phyloP scores from a whole-genome alignment of 768 basidiomycete species.

The Boletus tylopilopsis region DNA sequence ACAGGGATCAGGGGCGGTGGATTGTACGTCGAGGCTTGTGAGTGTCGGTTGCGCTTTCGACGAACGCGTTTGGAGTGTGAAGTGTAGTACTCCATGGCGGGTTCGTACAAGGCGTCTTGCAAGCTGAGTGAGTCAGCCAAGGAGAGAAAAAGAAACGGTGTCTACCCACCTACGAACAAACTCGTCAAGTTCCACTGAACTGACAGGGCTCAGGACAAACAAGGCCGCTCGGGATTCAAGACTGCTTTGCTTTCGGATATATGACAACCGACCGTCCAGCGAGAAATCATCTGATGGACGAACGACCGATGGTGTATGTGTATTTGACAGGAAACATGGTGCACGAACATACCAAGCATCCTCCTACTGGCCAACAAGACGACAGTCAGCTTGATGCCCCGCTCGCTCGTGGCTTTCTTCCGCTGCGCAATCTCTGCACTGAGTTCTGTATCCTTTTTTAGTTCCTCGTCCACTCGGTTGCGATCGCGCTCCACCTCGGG shows the following conservation, averaged over 20 bases:
- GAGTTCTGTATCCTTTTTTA: constrained; percentile 68
- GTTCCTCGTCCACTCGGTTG: constrained; percentile 65
- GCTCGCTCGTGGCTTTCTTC: constrained; percentile 76
- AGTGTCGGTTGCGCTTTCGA: constrained; percentile 82
- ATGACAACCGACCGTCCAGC: constrained; percentile 80
- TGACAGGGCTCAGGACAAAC: constrained; percentile 93
- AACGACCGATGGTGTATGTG: neutral
- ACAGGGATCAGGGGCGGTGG: constrained; percentile 44
- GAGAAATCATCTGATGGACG: constrained; percentile 67
- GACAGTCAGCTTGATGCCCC: constrained; percentile 91
- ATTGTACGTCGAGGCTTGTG: constrained; percentile 52
- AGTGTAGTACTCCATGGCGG: constrained; percentile 91
- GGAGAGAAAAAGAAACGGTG: neutral
- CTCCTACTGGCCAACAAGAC: constrained; percentile 87
- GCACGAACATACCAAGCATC: constrained; percentile 65
- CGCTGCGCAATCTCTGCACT: constrained; percentile 74
- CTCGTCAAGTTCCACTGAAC: constrained; percentile 77
- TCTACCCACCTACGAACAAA: constrained; percentile 72
- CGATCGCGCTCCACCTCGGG: constrained; percentile 52
- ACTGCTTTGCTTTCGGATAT: constrained; percentile 81
- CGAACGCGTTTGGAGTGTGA: constrained; percentile 89
- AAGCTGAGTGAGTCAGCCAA: constrained; percentile 44
- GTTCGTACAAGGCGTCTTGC: constrained; percentile 84
- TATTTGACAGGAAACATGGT: neutral
- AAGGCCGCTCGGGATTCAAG: constrained; percentile 89